Conservation (phyloP, 371 early-diverging fungal species). For the Syncephalastrum monosporum region DNA sequence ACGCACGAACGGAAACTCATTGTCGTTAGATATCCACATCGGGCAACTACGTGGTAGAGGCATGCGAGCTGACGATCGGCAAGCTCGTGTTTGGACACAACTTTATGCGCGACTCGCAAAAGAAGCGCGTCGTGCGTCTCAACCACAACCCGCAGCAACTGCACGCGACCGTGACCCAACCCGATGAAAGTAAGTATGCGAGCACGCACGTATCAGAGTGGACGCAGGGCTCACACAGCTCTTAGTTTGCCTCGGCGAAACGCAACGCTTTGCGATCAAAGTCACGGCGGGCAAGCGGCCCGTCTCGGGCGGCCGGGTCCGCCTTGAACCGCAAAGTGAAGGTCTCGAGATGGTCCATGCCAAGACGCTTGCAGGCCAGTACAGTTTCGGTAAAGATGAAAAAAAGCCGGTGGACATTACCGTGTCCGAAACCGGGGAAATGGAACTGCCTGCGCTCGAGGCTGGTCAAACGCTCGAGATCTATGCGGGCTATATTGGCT, state of each 20-base stretch:
- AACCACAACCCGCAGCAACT: slow-evolving; percentile 48
- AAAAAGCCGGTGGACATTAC: slow-evolving; percentile 33
- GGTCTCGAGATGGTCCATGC: slow-evolving; percentile 33
- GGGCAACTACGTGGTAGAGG: slow-evolving; percentile 65
- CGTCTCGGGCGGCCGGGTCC: slow-evolving; percentile 20
- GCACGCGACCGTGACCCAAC: slow-evolving; percentile 32
- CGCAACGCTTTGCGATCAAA: slow-evolving; percentile 38
- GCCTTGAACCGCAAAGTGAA: slow-evolving; percentile 43
- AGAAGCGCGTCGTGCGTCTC: slow-evolving; percentile 55
- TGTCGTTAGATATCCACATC: slow-evolving; percentile 53
- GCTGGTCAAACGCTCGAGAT: slow-evolving; percentile 53
- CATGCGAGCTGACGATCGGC: slow-evolving; percentile 58
- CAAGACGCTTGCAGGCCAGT: slow-evolving; percentile 10
- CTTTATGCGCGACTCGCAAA: slow-evolving; percentile 62
- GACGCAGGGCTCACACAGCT: no score
- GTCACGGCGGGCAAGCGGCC: slow-evolving; percentile 27
- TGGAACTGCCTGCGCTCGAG: slow-evolving; percentile 52
- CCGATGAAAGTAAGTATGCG: slow-evolving; percentile 33
- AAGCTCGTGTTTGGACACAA: slow-evolving; percentile 59
- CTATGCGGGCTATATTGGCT: slow-evolving; percentile 53
- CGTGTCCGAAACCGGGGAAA: slow-evolving; percentile 45
- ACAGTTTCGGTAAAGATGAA: slow-evolving; percentile 9
- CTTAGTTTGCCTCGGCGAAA: slow-evolving; percentile 44
- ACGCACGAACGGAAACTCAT: not conserved
- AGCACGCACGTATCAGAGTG: no score